Evolutionary conservation across 148 eudicot species (phyloP), one percentile per base, ranked within the genome.

Genomic region (Selenicereus undatus): DNA sequence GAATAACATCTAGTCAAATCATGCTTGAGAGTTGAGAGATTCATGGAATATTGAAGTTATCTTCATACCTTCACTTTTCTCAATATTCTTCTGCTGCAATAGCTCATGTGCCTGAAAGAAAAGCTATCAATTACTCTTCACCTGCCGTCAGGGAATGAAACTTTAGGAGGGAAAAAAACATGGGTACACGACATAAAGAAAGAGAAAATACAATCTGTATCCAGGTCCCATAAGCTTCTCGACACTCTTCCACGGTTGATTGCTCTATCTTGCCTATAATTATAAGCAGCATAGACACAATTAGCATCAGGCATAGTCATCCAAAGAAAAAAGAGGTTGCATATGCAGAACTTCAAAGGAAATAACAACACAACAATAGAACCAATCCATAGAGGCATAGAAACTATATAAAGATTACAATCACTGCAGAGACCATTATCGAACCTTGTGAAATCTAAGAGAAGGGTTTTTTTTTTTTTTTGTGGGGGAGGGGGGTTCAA

Each of bases 241-340:
- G 94, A 81, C 91, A 88, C 85, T 95, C 98, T 26, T 95, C 98
- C 74, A 93, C 62, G 30, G 98, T 93, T 80, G 90, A 86, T 84
- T 93, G 94, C 86, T 93, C 97, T 83, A 95, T 95, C 83, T 92
- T 95, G 78, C 99, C 99, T 95, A 89, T 64, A 48, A 43, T 24
- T n/a, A 39, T 69, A 74, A 45, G 56, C 45, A 65, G 62, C 24
- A 35, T 18, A 73, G 30, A 9, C 56, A 39, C 11, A 73, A 72
- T 68, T 80, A 84, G 60, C 48, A 73, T 52, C 35, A 43, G 52
- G 22, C 54, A 60, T 27, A 74, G 43, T 42, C 82, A 50, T 71
- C 76, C 58, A 60, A 26, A 36, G 48, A 48, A 9, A 70, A 21
- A 24, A 0, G 43, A 18, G 76, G 73, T 2, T 64, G 27, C 20